Conservation (phyloP, 768 basidiomycete species). For the Terana coerulea region DNA sequence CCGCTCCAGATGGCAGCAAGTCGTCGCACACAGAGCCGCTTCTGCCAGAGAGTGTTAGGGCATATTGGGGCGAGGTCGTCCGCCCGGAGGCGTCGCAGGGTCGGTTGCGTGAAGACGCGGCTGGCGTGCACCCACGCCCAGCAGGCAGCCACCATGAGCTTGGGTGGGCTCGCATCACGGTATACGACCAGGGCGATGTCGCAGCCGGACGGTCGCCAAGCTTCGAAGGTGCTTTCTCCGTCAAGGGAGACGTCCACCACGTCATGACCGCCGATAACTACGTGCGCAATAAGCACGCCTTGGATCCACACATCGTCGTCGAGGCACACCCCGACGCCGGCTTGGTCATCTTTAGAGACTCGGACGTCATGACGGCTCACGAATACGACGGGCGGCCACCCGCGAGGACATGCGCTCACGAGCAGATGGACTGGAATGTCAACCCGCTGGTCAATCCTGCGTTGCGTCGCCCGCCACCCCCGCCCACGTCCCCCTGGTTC, state of each 20-base stretch:
- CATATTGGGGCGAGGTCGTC: slow-evolving; percentile 76
- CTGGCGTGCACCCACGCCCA: slow-evolving; percentile 45
- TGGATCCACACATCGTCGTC: slow-evolving; percentile 48
- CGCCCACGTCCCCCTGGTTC: slow-evolving; percentile 37
- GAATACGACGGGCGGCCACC: slow-evolving; percentile 37
- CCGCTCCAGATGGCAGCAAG: slow-evolving; percentile 44
- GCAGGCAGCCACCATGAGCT: slow-evolving; percentile 38
- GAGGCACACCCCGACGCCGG: slow-evolving; percentile 42
- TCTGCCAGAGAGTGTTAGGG: slow-evolving; percentile 57
- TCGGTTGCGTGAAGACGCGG: slow-evolving; percentile 62
- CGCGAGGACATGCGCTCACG: slow-evolving; percentile 63
- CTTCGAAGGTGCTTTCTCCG: slow-evolving; percentile 76
- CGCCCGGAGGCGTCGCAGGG: slow-evolving; percentile 45
- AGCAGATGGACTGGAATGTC: slow-evolving; percentile 62
- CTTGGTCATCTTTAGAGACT: slow-evolving; percentile 75
- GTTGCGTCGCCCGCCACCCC: slow-evolving; percentile 30
- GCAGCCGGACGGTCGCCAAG: slow-evolving; percentile 44
- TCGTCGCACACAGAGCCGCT: slow-evolving; percentile 56
- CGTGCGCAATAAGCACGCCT: slow-evolving; percentile 50
- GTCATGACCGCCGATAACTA: slow-evolving; percentile 71
- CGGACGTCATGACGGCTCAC: slow-evolving; percentile 55
- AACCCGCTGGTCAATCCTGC: slow-evolving; percentile 52
- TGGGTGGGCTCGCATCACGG: slow-evolving; percentile 78
- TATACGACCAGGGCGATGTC: slow-evolving; percentile 58
- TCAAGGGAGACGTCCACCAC: slow-evolving; percentile 64